Conservation (phyloP, 345 rosid species). For the Lepidium africanum region DNA sequence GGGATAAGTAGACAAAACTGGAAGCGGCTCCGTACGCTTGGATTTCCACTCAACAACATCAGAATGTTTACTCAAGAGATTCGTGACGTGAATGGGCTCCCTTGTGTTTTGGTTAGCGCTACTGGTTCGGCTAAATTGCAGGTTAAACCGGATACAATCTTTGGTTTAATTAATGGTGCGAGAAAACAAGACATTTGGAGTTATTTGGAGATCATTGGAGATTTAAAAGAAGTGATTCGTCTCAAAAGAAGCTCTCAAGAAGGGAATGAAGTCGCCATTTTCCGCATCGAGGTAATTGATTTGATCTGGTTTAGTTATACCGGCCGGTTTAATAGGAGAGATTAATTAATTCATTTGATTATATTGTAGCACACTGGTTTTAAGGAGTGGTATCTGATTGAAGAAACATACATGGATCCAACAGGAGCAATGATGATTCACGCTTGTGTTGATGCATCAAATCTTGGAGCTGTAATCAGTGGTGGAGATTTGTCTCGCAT, state of each 20-base stretch:
- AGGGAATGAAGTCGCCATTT: constrained; percentile 37
- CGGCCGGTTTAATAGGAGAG: too few relatives aligned
- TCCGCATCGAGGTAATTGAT: constrained; percentile 31
- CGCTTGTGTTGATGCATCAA: constrained; percentile 34
- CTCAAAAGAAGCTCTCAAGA: constrained; percentile 27
- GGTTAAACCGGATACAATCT: constrained; percentile 25
- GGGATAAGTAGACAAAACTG: constrained; percentile 30
- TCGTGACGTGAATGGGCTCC: neutral
- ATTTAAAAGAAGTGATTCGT: constrained; percentile 30
- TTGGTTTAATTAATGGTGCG: constrained; percentile 35
- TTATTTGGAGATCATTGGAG: constrained; percentile 19
- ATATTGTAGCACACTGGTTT: neutral
- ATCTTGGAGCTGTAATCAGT: constrained; percentile 17
- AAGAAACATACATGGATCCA: constrained; percentile 45
- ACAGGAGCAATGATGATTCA: constrained; percentile 37
- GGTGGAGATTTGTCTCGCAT: constrained; percentile 27
- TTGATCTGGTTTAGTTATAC: neutral
- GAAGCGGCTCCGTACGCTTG: constrained; percentile 21
- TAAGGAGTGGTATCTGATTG: constrained; percentile 19
- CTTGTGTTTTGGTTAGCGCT: constrained; percentile 37
- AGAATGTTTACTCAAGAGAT: neutral
- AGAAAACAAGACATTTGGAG: constrained; percentile 35
- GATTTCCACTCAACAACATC: neutral
- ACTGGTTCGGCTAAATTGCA: constrained; percentile 46
- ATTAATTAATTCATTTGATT: neutral